These are phyloP conservation scores for Fistulinella prunicolor DNA, from an alignment of 768 basidiomycete species.

Conservation along the genomic window DNA sequence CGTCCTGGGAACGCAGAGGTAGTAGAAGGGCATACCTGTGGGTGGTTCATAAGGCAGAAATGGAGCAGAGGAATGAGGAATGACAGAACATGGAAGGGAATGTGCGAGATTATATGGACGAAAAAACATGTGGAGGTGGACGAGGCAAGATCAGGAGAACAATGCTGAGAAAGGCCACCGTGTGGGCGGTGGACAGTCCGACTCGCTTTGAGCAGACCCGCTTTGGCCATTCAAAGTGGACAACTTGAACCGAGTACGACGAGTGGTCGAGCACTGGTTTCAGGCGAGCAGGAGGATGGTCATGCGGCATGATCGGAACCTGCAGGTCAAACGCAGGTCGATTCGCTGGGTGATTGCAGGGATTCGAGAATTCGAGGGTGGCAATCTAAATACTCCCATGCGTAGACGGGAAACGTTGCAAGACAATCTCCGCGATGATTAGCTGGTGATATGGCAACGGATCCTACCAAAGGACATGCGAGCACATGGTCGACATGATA, in stretches of 20 bases:
- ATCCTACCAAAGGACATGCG: neutral
- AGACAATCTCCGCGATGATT: conserved; percentile 18
- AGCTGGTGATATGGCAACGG: neutral
- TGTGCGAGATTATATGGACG: conserved; percentile 15
- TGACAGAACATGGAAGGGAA: conserved; percentile 1
- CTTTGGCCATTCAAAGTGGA: conserved; percentile 6
- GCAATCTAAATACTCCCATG: neutral
- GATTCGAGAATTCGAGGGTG: conserved; percentile 8
- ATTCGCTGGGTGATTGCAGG: neutral
- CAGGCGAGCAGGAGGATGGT: neutral
- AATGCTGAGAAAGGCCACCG: conserved; percentile 8
- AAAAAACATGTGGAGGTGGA: conserved; percentile 21
- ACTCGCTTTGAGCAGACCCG: conserved; percentile 10
- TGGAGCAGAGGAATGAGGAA: conserved; percentile 4
- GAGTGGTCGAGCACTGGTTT: conserved; percentile 13
- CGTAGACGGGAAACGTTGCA: conserved; percentile 16
- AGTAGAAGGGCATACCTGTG: conserved; percentile 4
- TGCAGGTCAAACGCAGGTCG: conserved; percentile 6
- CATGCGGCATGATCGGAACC: conserved; percentile 9
- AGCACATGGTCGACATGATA: neutral
- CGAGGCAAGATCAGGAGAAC: conserved; percentile 13
- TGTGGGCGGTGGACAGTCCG: neutral
- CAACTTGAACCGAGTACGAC: neutral
- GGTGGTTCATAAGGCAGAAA: conserved; percentile 10
- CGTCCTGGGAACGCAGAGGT: conserved; percentile 11